Conservation (phyloP, 768 basidiomycete genomes). For the Pisolithus sp. region DNA sequence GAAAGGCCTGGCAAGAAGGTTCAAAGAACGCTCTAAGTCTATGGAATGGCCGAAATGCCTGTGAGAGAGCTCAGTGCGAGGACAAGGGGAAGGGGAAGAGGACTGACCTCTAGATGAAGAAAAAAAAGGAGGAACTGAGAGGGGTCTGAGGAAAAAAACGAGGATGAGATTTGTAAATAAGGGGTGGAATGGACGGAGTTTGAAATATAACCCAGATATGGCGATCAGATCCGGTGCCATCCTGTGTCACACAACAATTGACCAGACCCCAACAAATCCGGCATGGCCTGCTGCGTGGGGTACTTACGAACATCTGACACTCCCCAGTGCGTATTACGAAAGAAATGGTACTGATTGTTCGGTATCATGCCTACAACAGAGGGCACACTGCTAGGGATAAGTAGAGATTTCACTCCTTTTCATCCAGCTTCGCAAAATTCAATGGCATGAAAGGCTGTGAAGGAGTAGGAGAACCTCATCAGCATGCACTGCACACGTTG, state of each 20-base stretch:
- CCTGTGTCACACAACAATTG: conserved; percentile 1
- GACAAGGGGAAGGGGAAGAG: not conserved
- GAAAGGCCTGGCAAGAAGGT: conserved; percentile 43
- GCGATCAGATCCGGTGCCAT: not conserved
- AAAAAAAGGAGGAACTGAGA: conserved; percentile 25
- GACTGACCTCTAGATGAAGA: conserved; percentile 31
- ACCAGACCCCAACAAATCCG: not conserved
- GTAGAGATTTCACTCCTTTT: conserved; percentile 25
- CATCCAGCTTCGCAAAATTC: conserved; percentile 39
- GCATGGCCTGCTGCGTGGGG: not conserved
- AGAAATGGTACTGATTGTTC: conserved; percentile 5
- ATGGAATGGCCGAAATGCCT: conserved; percentile 36
- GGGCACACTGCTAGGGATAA: conserved; percentile 14
- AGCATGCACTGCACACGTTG: conserved; percentile 22
- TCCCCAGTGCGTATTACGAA: not conserved
- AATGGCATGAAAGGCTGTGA: conserved; percentile 43
- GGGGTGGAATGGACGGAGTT: conserved; percentile 22
- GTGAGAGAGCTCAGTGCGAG: conserved; percentile 3
- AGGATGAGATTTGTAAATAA: conserved; percentile 9
- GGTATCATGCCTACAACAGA: conserved; percentile 12
- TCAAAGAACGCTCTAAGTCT: conserved; percentile 65
- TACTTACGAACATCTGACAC: not conserved
- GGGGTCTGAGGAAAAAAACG: conserved; percentile 26
- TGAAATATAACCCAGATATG: conserved; percentile 18
- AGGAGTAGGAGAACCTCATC: conserved; percentile 13